phyloP scores from a whole-genome alignment of 2,329 filamentous ascomycete species.

The Rugonectria rugulosa region DNA sequence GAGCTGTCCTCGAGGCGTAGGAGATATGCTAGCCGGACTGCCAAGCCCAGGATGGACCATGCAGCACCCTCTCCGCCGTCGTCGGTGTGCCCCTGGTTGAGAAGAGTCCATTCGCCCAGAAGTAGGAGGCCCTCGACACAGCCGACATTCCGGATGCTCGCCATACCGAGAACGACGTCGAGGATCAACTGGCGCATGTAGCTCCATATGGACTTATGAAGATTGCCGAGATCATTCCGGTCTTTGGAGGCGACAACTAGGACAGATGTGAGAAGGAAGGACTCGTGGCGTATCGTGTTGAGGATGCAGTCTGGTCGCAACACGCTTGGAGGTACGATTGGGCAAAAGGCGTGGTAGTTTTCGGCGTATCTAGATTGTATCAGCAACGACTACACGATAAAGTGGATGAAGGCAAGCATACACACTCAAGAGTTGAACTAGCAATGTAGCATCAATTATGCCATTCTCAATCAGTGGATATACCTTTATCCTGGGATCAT shows the following conservation, averaged over 20 bases:
- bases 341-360: slow-evolving; percentile 9
- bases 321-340: slow-evolving; percentile 6
- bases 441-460: slow-evolving; percentile 2
- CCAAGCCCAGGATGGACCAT: slow-evolving; percentile 19
- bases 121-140: slow-evolving; percentile 19
- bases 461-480: slow-evolving; percentile 8
- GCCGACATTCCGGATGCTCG: slow-evolving; percentile 13
- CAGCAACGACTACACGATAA: not conserved
- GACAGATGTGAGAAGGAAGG: slow-evolving; percentile 19
- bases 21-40: slow-evolving; percentile 7
- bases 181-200: slow-evolving; percentile 17
- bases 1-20: slow-evolving; percentile 12
- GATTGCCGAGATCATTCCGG: slow-evolving; percentile 5
- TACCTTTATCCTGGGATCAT: slow-evolving; percentile 9
- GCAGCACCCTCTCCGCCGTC: slow-evolving; percentile 18
- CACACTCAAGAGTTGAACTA: slow-evolving; percentile 1
- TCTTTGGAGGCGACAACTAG: slow-evolving; percentile 21
- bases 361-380: not conserved
- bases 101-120: slow-evolving; percentile 19
- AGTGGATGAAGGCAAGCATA: too few relatives aligned
- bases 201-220: slow-evolving; percentile 17
- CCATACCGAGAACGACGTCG: slow-evolving; percentile 11
- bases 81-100: slow-evolving; percentile 16
- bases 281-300: slow-evolving; percentile 13
- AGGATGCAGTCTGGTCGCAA: slow-evolving; percentile 13